phyloP scores from a whole-genome alignment of 805 yeast species.

The Kluyveromyces starmeri region DNA sequence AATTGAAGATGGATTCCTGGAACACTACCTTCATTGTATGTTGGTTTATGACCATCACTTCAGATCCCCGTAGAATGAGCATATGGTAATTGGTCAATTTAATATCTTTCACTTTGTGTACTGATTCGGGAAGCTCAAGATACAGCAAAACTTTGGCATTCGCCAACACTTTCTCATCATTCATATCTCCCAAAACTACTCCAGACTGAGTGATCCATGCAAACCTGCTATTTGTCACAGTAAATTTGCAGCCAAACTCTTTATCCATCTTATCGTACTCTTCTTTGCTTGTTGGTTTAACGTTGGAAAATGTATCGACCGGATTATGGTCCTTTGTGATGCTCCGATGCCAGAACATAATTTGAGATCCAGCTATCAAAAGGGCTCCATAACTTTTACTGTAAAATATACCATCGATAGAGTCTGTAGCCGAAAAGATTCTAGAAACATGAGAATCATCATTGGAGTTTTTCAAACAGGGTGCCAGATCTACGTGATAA shows the following conservation, averaged over 20 bases:
- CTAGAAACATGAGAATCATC: slow-evolving; percentile 10
- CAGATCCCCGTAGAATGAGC: slow-evolving; percentile 36
- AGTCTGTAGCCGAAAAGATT: slow-evolving; percentile 8
- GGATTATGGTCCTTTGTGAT: slow-evolving; percentile 1
- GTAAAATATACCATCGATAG: slow-evolving; percentile 24
- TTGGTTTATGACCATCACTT: slow-evolving; percentile 40
- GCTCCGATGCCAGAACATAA: slow-evolving; percentile 17
- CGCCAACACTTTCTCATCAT: slow-evolving; percentile 22
- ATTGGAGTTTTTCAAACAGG: slow-evolving; percentile 5
- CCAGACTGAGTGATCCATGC: slow-evolving; percentile 44
- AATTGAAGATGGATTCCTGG: slow-evolving; percentile 32
- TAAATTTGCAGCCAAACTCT: slow-evolving; percentile 28
- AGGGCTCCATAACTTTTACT: slow-evolving; percentile 9
- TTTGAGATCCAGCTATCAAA: slow-evolving; percentile 16
- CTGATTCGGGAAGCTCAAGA: slow-evolving; percentile 32
- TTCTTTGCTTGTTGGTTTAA: slow-evolving; percentile 30
- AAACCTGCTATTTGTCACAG: slow-evolving; percentile 23
- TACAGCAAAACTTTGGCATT: slow-evolving; percentile 33
- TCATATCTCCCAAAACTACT: slow-evolving; percentile 32
- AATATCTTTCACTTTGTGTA: slow-evolving; percentile 31
- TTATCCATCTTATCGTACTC: slow-evolving; percentile 30
- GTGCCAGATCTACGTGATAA: slow-evolving; percentile 9
- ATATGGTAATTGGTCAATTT: slow-evolving; percentile 48
- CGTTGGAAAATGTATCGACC: slow-evolving; percentile 15
- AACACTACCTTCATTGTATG: slow-evolving; percentile 41